These are phyloP conservation scores for Phytophthora pistaciae DNA, from an alignment of 352 stramenopile genomes.

Conservation along the genomic window DNA sequence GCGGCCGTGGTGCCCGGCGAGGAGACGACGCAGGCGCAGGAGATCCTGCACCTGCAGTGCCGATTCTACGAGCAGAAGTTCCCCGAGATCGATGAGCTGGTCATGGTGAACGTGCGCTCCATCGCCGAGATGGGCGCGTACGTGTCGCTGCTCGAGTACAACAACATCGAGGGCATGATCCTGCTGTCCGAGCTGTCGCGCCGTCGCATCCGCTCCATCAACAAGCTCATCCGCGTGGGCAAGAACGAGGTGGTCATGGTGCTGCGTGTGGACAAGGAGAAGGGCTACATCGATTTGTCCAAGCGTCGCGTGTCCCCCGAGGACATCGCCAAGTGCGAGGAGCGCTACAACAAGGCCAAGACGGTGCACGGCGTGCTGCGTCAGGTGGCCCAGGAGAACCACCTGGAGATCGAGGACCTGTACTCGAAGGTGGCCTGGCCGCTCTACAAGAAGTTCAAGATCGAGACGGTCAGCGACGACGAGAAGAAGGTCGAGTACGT, in stretches of 20 bases:
- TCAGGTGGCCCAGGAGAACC: conserved; percentile 86
- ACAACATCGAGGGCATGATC: conserved; percentile 99
- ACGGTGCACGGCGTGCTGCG: conserved; percentile 97
- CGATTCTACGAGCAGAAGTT: conserved; percentile 94
- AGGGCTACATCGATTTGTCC: conserved; percentile 99
- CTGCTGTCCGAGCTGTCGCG: conserved; percentile 98
- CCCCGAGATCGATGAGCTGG: conserved; percentile 98
- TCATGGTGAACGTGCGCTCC: conserved; percentile 96
- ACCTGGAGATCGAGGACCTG: conserved; percentile 80
- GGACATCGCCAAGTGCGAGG: conserved; percentile 99
- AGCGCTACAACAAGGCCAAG: conserved; percentile 99
- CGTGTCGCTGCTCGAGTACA: conserved; percentile 99
- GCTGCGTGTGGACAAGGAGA: conserved; percentile 99
- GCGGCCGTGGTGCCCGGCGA: conserved; percentile 39
- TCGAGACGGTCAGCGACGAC: conserved; percentile 79
- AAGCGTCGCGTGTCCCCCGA: conserved; percentile 99
- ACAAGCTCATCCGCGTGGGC: conserved; percentile 99
- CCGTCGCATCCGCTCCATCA: conserved; percentile 99
- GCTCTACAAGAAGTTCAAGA: conserved; percentile 98
- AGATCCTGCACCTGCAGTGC: conserved; percentile 87
- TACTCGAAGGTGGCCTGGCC: conserved; percentile 97
- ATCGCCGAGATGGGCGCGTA: conserved; percentile 99
- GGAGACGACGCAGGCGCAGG: conserved; percentile 58
- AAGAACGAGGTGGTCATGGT: conserved; percentile 99
- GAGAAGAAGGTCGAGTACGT: conserved; percentile 94